Conservation (phyloP, 2,329 filamentous ascomycete species). For the Exophiala sideris region DNA sequence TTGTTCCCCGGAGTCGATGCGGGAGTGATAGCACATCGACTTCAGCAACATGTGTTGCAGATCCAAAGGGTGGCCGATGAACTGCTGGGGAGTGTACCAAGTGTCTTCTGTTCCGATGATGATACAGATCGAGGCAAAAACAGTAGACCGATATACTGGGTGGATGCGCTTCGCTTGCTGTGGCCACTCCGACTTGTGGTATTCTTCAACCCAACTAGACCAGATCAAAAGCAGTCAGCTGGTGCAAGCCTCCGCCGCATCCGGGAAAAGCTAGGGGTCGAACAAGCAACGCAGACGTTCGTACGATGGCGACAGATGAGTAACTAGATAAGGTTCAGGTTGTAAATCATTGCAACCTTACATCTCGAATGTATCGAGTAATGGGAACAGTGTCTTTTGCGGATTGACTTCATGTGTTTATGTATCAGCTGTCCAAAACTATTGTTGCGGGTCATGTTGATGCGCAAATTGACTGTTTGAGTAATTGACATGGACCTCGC, state of each 20-base stretch:
- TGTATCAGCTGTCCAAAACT: background rate
- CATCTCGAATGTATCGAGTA: too few relatives aligned
- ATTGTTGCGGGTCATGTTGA: background rate
- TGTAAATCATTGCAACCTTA: too few relatives aligned
- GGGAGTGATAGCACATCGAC: conserved; percentile 1
- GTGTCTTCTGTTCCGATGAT: background rate
- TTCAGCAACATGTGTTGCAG: background rate
- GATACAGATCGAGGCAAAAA: background rate
- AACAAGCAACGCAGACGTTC: background rate
- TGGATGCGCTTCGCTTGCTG: conserved; percentile 20
- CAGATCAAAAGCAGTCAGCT: conserved; percentile 10
- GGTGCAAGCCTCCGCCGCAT: conserved; percentile 1
- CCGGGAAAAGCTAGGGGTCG: conserved; percentile 6
- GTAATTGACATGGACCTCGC: background rate
- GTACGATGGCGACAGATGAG: background rate
- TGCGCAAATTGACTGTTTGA: background rate
- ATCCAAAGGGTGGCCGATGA: conserved; percentile 12
- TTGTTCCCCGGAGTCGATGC: background rate
- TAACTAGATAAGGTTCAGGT: too few relatives aligned
- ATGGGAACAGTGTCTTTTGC: too few relatives aligned
- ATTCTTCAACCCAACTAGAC: conserved; percentile 1
- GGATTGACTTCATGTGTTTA: too few relatives aligned
- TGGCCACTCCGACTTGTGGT: conserved; percentile 20
- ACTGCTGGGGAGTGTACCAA: conserved; percentile 9
- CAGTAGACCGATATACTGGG: conserved; percentile 11